These are phyloP conservation scores for Incumbomyces lentus DNA, from an alignment of 2,329 filamentous ascomycete species.

Conservation along the genomic window DNA sequence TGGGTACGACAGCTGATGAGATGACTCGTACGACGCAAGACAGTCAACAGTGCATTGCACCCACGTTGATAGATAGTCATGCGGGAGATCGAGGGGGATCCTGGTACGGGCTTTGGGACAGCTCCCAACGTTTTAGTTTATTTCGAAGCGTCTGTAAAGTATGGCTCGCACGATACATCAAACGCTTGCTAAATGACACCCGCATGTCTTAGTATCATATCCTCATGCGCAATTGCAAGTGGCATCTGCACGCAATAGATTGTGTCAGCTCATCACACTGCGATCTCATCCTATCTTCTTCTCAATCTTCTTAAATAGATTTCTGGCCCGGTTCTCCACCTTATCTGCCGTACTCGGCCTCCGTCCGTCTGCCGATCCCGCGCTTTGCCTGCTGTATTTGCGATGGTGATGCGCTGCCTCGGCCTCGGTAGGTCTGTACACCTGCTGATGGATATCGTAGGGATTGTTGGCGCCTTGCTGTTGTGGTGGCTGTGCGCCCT, in stretches of 20 bases:
- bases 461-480: slow-evolving; percentile 17
- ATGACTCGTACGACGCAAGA: too few species aligned
- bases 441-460: slow-evolving; percentile 37
- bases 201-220: too few species aligned
- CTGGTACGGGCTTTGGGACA: too few species aligned
- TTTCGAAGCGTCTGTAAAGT: too few species aligned
- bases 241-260: not conserved
- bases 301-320: slow-evolving; percentile 37
- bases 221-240: too few species aligned
- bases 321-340: slow-evolving; percentile 34
- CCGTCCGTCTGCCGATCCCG: slow-evolving; percentile 15
- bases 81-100: too few species aligned
- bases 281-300: slow-evolving; percentile 24
- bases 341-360: slow-evolving; percentile 26
- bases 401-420: slow-evolving; percentile 30
- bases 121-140: too few species aligned
- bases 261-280: not conserved
- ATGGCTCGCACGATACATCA: too few species aligned
- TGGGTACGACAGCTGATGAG: too few species aligned
- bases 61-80: too few species aligned
- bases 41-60: too few species aligned
- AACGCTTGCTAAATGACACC: too few species aligned
- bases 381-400: slow-evolving; percentile 17
- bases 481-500: slow-evolving; percentile 14
- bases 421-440: slow-evolving; percentile 36